phyloP scores from a whole-genome alignment of 345 rosid genomes.

The Hevea brasiliensis region DNA sequence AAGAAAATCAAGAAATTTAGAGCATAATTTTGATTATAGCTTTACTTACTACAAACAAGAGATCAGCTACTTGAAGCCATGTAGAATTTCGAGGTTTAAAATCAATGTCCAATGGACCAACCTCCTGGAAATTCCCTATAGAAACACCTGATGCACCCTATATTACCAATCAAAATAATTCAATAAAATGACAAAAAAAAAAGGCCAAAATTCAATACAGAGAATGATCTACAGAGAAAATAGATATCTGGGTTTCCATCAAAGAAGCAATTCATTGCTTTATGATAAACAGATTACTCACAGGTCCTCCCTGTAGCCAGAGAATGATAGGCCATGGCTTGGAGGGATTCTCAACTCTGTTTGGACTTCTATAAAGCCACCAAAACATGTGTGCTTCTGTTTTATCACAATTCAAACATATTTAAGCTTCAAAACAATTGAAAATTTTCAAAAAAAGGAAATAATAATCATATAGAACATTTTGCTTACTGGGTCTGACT shows the following conservation, averaged over 20 bases:
- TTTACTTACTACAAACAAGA: slow-evolving; percentile 62
- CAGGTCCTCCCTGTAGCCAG: slow-evolving; percentile 99
- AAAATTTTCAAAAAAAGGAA: neutral
- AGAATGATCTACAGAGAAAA: neutral
- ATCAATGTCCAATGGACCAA: slow-evolving; percentile 62
- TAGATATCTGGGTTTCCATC: neutral
- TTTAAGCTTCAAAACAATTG: neutral
- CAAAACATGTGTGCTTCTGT: slow-evolving; percentile 93
- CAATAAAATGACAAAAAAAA: neutral
- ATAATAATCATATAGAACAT: neutral
- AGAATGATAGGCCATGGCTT: slow-evolving; percentile 93
- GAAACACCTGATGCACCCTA: slow-evolving; percentile 85
- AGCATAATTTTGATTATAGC: neutral
- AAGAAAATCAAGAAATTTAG: neutral
- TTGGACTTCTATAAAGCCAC: slow-evolving; percentile 85
- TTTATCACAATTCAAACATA: neutral
- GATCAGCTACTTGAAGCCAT: slow-evolving; percentile 78
- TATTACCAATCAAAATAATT: neutral
- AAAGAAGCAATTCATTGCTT: neutral
- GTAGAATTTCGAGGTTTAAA: slow-evolving; percentile 68
- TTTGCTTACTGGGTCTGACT: slow-evolving; percentile 82
- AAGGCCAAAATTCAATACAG: neutral
- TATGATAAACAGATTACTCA: slow-evolving; percentile 51
- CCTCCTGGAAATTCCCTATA: slow-evolving; percentile 68
- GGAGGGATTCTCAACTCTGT: slow-evolving; percentile 70